phyloP scores from a whole-genome alignment of 2,329 filamentous ascomycete species.

The Colletotrichum falcatum region DNA sequence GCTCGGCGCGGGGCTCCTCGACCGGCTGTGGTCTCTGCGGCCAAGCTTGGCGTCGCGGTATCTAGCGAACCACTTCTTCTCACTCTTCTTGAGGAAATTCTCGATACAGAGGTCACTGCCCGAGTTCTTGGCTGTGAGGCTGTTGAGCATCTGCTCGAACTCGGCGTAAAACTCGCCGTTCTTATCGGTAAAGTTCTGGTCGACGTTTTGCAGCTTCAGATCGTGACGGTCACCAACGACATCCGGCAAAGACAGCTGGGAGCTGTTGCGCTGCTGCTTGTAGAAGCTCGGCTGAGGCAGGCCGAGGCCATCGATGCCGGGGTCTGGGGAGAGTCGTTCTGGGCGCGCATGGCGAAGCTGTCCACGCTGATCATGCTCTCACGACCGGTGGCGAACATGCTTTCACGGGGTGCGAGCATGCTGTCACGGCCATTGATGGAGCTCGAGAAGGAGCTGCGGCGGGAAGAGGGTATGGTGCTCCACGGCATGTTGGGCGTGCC shows the following conservation, averaged over 20 bases:
- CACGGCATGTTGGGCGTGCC: slow-evolving; percentile 34
- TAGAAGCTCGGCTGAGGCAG: slow-evolving; percentile 39
- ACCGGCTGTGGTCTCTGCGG: slow-evolving; percentile 52
- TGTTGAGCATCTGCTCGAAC: slow-evolving; percentile 68
- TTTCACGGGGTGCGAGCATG: slow-evolving; percentile 20
- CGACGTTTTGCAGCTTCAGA: slow-evolving; percentile 73
- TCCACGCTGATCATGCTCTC: slow-evolving; percentile 44
- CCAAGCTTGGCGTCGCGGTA: slow-evolving; percentile 70
- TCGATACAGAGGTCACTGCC: slow-evolving; percentile 72
- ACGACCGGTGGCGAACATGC: slow-evolving; percentile 20
- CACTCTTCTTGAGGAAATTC: slow-evolving; percentile 71
- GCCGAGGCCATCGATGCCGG: slow-evolving; percentile 34
- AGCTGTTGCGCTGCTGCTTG: slow-evolving; percentile 53
- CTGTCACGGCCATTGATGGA: slow-evolving; percentile 29
- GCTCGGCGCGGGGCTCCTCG: slow-evolving; percentile 47
- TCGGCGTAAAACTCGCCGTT: slow-evolving; percentile 70
- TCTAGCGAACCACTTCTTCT: slow-evolving; percentile 74
- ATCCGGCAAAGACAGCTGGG: slow-evolving; percentile 65
- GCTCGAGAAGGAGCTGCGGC: slow-evolving; percentile 39
- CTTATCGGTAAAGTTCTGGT: slow-evolving; percentile 75
- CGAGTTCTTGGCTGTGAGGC: slow-evolving; percentile 66
- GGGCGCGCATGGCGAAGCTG: slow-evolving; percentile 45
- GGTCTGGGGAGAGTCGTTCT: slow-evolving; percentile 31
- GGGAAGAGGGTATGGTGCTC: slow-evolving; percentile 34
- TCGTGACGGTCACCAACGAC: slow-evolving; percentile 72